Conservation (phyloP, 208 protist genomes). For the Leishmania guyanensis region DNA sequence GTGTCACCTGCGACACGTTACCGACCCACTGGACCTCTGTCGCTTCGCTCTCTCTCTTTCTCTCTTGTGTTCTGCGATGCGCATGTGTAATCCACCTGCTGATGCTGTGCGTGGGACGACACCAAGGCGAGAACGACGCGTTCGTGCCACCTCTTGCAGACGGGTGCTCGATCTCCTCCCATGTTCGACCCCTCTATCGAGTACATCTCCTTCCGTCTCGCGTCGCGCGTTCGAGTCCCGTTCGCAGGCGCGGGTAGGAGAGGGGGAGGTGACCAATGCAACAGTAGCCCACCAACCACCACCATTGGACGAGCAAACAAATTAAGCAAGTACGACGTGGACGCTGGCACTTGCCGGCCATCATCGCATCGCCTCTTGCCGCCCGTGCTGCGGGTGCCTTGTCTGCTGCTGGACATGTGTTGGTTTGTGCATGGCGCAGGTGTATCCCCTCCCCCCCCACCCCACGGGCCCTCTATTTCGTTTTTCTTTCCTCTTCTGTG, state of each 20-base stretch:
- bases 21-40: not conserved
- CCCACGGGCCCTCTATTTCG: too few species aligned
- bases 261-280: not conserved
- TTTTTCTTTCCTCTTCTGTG: too few species aligned
- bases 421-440: not conserved
- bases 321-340: not conserved
- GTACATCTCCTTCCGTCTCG: not conserved
- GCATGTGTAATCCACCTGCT: not conserved
- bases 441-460: not conserved
- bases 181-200: not conserved
- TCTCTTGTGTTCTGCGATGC: not conserved
- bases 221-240: not conserved
- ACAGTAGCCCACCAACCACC: not conserved
- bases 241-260: not conserved
- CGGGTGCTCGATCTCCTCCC: not conserved
- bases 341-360: not conserved
- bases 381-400: not conserved
- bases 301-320: not conserved
- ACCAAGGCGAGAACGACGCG: not conserved
- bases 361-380: not conserved
- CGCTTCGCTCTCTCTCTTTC: not conserved
- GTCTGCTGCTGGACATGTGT: not conserved
- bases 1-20: not conserved
- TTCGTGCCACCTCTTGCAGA: not conserved
- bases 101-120: not conserved